These are phyloP conservation scores for Avena insularis DNA, from an alignment of 176 grass and related monocot genomes.

Conservation along the genomic window DNA sequence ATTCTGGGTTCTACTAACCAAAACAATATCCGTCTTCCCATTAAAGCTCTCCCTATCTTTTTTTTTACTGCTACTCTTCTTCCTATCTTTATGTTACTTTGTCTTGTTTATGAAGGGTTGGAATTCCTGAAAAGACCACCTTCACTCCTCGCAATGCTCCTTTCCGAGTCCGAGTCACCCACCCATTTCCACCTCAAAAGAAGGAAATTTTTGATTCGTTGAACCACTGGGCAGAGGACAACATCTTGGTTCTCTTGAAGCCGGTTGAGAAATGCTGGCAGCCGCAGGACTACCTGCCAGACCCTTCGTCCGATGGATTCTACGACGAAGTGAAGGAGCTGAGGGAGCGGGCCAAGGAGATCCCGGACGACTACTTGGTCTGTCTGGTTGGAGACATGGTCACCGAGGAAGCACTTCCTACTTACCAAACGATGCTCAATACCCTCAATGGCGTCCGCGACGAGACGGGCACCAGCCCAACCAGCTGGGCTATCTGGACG, in stretches of 20 bases:
- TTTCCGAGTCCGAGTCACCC: background rate
- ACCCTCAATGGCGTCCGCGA: background rate
- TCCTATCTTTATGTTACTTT: background rate
- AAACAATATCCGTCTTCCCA: background rate
- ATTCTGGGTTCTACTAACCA: background rate
- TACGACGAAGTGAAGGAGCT: background rate
- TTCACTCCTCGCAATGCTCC: background rate
- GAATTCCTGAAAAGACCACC: background rate
- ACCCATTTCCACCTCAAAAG: slow-evolving; percentile 6
- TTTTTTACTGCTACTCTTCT: background rate
- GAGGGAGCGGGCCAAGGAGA: background rate
- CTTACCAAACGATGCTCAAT: slow-evolving; percentile 13
- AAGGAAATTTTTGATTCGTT: slow-evolving; percentile 20
- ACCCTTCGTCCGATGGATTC: slow-evolving; percentile 1
- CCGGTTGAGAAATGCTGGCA: slow-evolving; percentile 5
- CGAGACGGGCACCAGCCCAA: background rate
- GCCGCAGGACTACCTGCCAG: slow-evolving; percentile 10
- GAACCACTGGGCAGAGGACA: slow-evolving; percentile 5
- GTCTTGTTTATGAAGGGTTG: slow-evolving; percentile 3
- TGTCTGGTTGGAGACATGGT: slow-evolving; percentile 24
- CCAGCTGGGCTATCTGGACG: slow-evolving; percentile 1
- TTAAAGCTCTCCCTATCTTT: background rate
- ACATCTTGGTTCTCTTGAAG: slow-evolving; percentile 4
- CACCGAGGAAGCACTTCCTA: slow-evolving; percentile 14
- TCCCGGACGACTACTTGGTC: background rate